Evolutionary conservation across 805 yeast genomes (phyloP), one percentile per base, ranked within the genome.

Genomic region (Babjeviella inositovora): DNA sequence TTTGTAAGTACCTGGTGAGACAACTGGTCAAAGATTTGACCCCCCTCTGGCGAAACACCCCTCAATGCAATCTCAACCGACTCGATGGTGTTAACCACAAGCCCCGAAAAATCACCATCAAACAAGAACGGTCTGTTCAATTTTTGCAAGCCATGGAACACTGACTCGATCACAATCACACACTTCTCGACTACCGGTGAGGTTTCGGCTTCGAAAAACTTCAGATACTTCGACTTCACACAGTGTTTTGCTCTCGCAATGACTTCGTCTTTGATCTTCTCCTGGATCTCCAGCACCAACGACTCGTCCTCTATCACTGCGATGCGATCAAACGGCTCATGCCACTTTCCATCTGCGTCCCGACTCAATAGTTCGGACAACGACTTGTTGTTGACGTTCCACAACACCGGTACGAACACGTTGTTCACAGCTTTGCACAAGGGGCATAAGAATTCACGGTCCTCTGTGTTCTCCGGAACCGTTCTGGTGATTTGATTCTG

Each of bases 401-500:
- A 74, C 17, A 74, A 40, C 2, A 77, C 53, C 0, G 97, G 98
- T 20, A 87, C 50, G 40, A 87, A 82, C 28, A 75, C 60, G 39
- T 87, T 87, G 39, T 76, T 77, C 21, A 87, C 54, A 0, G 93
- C 75, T 29, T 82, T 82, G 53, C 98, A 87, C 17, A 87, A 58
- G 0, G 97, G 97, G 39, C 98, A 87, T 13, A 80, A 49, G 33
- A 80, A 75, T 37, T 85, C 93, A 6, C 70, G 66, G 27, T 67
- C 66, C 14, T 70, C 70, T 8, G 58, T 47, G 31, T 77, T 70
- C 32, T 76, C 93, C 0, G 94, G 93, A 5, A 72, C 56, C 23
- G 85, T 80, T 39, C 93, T 58, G 0, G 93, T 79, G 16, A 84
- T 67, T 38, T 82, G 93, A 10, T 61, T 67, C 34, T 64, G 69